These are phyloP conservation scores for Epichloe sp. DNA, from an alignment of 2,329 filamentous ascomycete genomes.

Conservation along the genomic window DNA sequence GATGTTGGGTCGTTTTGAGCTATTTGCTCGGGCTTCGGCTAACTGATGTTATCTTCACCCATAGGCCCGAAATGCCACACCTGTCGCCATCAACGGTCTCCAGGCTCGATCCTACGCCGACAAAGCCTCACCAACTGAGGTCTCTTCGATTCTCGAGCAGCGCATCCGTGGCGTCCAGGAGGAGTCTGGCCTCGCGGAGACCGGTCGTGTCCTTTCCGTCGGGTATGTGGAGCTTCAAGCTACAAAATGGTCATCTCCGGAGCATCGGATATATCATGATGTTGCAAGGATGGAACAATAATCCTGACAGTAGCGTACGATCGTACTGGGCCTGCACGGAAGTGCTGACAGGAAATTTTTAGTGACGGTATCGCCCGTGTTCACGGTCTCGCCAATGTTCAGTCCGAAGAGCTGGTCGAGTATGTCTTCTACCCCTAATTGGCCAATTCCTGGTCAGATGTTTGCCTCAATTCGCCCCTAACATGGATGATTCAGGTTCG, in stretches of 20 bases:
- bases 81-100: constrained; percentile 56
- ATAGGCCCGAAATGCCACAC: constrained; percentile 75
- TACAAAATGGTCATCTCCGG: not conserved
- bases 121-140: constrained; percentile 93
- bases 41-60: constrained; percentile 35
- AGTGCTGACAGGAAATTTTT: constrained; percentile 20
- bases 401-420: constrained; percentile 99
- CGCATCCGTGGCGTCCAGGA: constrained; percentile 97
- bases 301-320: not conserved
- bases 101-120: constrained; percentile 71
- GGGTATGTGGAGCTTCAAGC: constrained; percentile 56
- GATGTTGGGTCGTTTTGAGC: constrained; percentile 13
- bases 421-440: constrained; percentile 39
- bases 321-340: not conserved
- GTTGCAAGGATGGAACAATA: not conserved
- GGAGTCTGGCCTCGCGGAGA: constrained; percentile 93
- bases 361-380: constrained; percentile 99
- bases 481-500: constrained; percentile 56
- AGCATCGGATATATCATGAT: not conserved
- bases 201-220: constrained; percentile 94
- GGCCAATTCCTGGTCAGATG: not conserved
- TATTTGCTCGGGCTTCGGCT: constrained; percentile 38
- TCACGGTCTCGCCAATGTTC: constrained; percentile 98
- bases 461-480: constrained; percentile 9
- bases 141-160: constrained; percentile 98